Conservation (phyloP, 164 flowering plant genomes). For the Dillenia turbinata region DNA sequence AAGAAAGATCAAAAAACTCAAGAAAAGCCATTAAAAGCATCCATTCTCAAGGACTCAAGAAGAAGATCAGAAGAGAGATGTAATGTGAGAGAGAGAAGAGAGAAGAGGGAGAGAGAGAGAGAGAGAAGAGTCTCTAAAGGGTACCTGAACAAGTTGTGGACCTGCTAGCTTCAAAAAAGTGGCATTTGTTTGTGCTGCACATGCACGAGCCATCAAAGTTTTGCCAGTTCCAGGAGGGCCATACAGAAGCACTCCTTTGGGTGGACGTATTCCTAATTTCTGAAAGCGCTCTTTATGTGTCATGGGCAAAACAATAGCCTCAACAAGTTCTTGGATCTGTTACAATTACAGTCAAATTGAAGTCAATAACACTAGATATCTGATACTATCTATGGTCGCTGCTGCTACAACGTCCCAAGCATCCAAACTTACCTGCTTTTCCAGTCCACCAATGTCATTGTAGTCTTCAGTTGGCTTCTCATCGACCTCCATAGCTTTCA, state of each 20-base stretch:
- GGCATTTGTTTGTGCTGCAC: constrained; percentile 98
- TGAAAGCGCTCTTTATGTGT: constrained; percentile 92
- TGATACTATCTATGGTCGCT: too few relatives aligned
- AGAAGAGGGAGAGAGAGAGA: too few relatives aligned
- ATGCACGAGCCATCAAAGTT: constrained; percentile 95
- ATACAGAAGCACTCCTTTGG: constrained; percentile 89
- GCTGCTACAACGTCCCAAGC: too few relatives aligned
- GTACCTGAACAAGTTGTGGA: constrained; percentile 93
- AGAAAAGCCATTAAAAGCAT: too few relatives aligned
- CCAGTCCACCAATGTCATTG: constrained; percentile 93
- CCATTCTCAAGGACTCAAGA: background rate
- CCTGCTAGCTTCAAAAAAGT: constrained; percentile 96
- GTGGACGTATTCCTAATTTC: constrained; percentile 86
- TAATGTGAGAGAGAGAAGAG: too few relatives aligned
- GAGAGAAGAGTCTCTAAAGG: too few relatives aligned
- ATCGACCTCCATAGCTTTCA: constrained; percentile 99
- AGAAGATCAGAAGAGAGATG: background rate
- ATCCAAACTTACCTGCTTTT: constrained; percentile 62
- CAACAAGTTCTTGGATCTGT: constrained; percentile 94
- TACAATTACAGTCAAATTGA: background rate
- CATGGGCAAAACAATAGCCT: constrained; percentile 98
- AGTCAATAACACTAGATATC: too few relatives aligned
- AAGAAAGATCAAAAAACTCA: too few relatives aligned
- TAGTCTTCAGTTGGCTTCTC: constrained; percentile 99
- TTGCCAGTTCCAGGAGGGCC: constrained; percentile 99